Evolutionary conservation across 768 basidiomycete species (phyloP).

Genomic region (Lanmaoa rubissima): DNA sequence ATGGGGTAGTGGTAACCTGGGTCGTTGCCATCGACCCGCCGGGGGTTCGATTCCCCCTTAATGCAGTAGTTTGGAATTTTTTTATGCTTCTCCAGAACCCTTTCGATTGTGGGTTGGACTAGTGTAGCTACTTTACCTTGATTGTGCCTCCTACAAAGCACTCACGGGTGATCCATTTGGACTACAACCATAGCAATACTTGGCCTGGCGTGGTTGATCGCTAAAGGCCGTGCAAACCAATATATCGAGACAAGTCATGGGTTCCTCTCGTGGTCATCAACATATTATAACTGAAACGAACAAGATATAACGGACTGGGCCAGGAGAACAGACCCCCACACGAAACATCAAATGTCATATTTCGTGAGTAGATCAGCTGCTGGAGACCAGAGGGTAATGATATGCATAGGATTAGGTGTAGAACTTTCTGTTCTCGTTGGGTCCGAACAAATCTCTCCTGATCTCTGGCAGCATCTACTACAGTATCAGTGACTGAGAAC

Average conservation of each 20-base stretch:
- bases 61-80: constrained; percentile 8
- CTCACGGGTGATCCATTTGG: background rate
- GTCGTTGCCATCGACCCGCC: constrained; percentile 79
- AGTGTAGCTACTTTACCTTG: background rate
- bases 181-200: background rate
- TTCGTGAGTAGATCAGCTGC: background rate
- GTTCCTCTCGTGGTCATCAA: background rate
- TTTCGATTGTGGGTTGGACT: background rate
- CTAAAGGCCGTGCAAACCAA: background rate
- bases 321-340: background rate
- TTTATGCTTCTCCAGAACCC: background rate
- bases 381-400: background rate
- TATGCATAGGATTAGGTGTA: constrained; percentile 47
- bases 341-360: background rate
- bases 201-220: background rate
- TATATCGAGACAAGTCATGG: background rate
- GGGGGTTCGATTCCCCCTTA: constrained; percentile 74
- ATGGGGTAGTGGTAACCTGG: constrained; percentile 68
- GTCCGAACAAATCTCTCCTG: constrained; percentile 82
- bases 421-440: constrained; percentile 91
- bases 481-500: background rate
- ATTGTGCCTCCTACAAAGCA: background rate
- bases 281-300: background rate
- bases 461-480: constrained; percentile 94
- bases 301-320: background rate